phyloP scores from a whole-genome alignment of 805 yeast genomes.

The Schizosaccharomyces osmophilus region DNA sequence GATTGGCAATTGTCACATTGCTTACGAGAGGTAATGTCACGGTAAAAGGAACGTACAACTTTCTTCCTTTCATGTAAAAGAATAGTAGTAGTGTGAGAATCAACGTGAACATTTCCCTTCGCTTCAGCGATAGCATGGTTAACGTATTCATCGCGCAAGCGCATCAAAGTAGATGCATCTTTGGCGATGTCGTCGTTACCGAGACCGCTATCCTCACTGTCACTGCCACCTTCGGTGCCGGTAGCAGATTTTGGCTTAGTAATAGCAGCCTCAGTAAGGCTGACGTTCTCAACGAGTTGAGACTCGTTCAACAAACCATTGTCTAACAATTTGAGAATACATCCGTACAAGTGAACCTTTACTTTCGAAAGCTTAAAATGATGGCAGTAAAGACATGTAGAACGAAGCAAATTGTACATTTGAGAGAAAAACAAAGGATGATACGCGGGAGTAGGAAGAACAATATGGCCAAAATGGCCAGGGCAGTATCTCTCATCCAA shows the following conservation, averaged over 20 bases:
- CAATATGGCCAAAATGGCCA: slow-evolving; percentile 96
- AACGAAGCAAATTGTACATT: slow-evolving; percentile 58
- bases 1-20: slow-evolving; percentile 69
- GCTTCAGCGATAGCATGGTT: slow-evolving; percentile 26
- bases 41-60: slow-evolving; percentile 44
- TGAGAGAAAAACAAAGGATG: slow-evolving; percentile 87
- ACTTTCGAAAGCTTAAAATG: slow-evolving; percentile 43
- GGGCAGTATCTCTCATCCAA: slow-evolving; percentile 85
- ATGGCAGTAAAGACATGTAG: slow-evolving; percentile 77
- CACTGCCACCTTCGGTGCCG: slow-evolving; percentile 22
- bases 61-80: slow-evolving; percentile 69
- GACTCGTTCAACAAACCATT: slow-evolving; percentile 70
- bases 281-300: slow-evolving; percentile 42
- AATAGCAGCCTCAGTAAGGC: slow-evolving; percentile 12
- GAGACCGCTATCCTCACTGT: slow-evolving; percentile 24
- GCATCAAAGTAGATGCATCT: slow-evolving; percentile 16
- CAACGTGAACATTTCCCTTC: slow-evolving; percentile 48
- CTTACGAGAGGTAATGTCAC: slow-evolving; percentile 44
- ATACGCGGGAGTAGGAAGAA: slow-evolving; percentile 83
- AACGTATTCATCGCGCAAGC: slow-evolving; percentile 45
- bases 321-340: slow-evolving; percentile 62
- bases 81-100: slow-evolving; percentile 54
- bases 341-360: slow-evolving; percentile 52
- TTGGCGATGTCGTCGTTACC: slow-evolving; percentile 15
- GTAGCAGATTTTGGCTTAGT: slow-evolving; percentile 15